Conservation (phyloP, 106 monocot species). For the Phalaenopsis aphrodite region DNA sequence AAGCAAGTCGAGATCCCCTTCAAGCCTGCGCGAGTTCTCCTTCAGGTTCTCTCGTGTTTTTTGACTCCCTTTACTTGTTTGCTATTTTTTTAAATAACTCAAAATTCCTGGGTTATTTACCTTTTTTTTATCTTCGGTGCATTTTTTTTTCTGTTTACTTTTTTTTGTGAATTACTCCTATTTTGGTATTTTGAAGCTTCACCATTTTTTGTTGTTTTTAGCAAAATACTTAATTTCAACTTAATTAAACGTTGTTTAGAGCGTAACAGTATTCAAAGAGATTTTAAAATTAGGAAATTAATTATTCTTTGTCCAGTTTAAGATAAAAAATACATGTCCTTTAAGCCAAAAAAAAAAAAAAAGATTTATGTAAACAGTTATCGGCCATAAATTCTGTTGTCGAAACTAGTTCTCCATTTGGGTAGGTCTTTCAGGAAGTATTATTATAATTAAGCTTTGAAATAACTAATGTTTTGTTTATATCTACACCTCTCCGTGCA, state of each 20-base stretch:
- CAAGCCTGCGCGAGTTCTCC: slow-evolving; percentile 90
- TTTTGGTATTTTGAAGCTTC: neutral
- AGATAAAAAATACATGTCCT: no score
- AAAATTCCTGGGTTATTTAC: neutral
- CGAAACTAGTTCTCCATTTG: neutral
- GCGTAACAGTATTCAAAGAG: neutral
- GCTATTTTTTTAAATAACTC: neutral
- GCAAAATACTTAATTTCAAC: neutral
- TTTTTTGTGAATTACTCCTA: neutral
- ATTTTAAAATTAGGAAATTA: neutral
- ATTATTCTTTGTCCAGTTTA: neutral
- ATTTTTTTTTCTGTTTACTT: neutral
- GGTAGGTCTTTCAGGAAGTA: neutral
- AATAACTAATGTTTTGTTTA: neutral
- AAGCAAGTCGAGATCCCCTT: slow-evolving; percentile 95
- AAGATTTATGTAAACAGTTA: neutral
- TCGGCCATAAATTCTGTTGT: neutral
- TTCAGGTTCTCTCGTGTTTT: slow-evolving; percentile 44
- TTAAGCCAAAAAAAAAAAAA: no score
- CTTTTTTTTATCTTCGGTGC: neutral
- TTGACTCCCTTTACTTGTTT: neutral
- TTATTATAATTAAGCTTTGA: neutral
- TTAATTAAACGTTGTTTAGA: neutral
- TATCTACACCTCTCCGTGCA: slow-evolving; percentile 6
- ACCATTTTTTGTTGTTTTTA: neutral